Evolutionary conservation across 495 filamentous ascomycete species (phyloP), one percentile per base, ranked within the genome.

Genomic region (Annulohypoxylon maeteangense): DNA sequence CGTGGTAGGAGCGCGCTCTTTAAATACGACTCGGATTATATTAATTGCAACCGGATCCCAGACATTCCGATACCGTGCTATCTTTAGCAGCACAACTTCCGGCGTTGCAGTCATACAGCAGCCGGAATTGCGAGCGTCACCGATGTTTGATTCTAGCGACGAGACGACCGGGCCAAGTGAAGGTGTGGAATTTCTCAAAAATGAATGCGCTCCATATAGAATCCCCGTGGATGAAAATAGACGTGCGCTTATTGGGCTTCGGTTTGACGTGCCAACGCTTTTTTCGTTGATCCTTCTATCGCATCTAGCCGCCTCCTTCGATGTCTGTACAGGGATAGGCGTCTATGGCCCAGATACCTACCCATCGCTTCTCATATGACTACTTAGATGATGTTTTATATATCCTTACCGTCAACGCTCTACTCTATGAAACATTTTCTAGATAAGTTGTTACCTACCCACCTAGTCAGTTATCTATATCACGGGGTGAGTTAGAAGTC

Each of bases 11-110:
- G 1, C 0, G 18, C 14, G 16, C 32, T 42, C 54, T 53, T 53
- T 53, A 53, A 53, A 51, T 67, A 59, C 7, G 1, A 66, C 42
- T 48, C 53, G 44, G 14, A 25, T 57, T 29, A 14, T 57, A 48
- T 53, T n/a, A 31, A 31, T 38, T 32, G 25, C 34, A 58, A 23
- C 55, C 63, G 63, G 63, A 59, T 67, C 54, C 32, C 32, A 59
- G 7, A 7, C 23, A 11, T 67, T 44, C 63, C 63, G 63, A 53
- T 53, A 20, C 23, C 32, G 63, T 58, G 23, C 63, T 67, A 67
- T 59, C 6, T 42, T 42, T 59, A 67, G 63, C 27, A 11, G 58
- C 42, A 58, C 2, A n/a, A 51, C 32, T 53, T 31, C 32, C 32
- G 16, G 32, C 7, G 12, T 59, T 10, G 51, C 29, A 25, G 32